Conservation (phyloP, 2,329 filamentous ascomycete genomes). For the Xylaria arbuscula region DNA sequence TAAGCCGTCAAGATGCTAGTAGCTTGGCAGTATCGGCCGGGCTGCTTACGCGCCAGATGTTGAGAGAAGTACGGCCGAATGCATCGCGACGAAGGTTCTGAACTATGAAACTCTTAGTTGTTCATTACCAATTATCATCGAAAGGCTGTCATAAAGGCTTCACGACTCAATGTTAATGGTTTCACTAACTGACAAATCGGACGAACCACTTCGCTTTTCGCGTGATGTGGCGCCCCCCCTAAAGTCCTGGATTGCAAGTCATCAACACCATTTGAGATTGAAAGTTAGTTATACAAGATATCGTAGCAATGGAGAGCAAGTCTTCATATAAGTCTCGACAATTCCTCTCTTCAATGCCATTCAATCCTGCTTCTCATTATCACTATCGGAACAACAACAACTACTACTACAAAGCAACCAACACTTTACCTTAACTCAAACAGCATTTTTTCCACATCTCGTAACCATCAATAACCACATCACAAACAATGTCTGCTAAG, state of each 20-base stretch:
- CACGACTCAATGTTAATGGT: not conserved
- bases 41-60: not conserved
- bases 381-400: conserved; percentile 1
- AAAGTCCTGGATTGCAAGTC: not conserved
- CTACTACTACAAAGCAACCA: not conserved
- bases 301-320: not conserved
- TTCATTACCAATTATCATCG: not conserved
- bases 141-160: conserved; percentile 13
- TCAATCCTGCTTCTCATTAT: conserved; percentile 16
- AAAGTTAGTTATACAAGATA: not conserved
- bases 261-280: not conserved
- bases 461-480: not conserved
- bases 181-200: conserved; percentile 31
- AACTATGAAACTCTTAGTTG: not conserved
- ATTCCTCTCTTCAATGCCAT: conserved; percentile 18
- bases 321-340: conserved; percentile 24
- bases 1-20: not conserved
- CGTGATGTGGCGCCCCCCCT: not conserved
- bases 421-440: not conserved
- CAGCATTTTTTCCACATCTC: not conserved
- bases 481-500: conserved; percentile 43
- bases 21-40: not conserved
- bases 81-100: not conserved
- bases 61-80: not conserved
- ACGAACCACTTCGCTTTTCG: conserved; percentile 10